Conservation (phyloP, 306 rosid genomes). For the cucumber (Cucumis sativus) region Cucumber_9930_V3 NC_026660.2:25889001-25889500, state of each 20-base stretch:
- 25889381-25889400: neutral
- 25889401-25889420: neutral
- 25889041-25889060: too few relatives aligned
- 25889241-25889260: neutral
- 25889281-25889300: neutral
- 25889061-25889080: too few relatives aligned
- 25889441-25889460: conserved; percentile 2
- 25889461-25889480: neutral
- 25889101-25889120: too few relatives aligned
- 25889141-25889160: too few relatives aligned
- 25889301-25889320: neutral
- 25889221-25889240: neutral
- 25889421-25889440: neutral
- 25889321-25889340: too few relatives aligned
- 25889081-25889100: too few relatives aligned
- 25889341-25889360: neutral
- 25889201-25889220: neutral
- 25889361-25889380: neutral
- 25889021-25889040: too few relatives aligned
- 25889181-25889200: neutral
- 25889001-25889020: too few relatives aligned
- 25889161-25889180: too few relatives aligned
- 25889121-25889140: too few relatives aligned
- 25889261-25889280: neutral
- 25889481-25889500: neutral